Evolutionary conservation across 1,139 yeast genomes (phyloP), one percentile per base, ranked within the genome.

Genomic region (Magnusiomyces starmeri): DNA sequence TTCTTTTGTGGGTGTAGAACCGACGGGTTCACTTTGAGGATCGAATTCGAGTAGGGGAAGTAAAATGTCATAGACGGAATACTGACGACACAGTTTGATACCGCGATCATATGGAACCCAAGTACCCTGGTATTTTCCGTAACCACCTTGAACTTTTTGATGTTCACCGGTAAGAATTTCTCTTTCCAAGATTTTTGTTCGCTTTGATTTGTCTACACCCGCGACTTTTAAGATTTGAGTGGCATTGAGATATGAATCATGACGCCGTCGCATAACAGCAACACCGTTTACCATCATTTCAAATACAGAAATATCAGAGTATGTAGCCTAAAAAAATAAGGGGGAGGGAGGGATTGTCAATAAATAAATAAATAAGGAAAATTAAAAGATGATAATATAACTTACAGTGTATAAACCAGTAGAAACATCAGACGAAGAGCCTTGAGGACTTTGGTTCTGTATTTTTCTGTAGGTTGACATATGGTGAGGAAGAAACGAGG

Each of bases 141-240:
- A 87, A 0, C 96, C 97, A 46, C 96, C 97, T 69, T 89, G 96
- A 12, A 90, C 92, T 65, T 89, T 90, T 65, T 90, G 97, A 67
- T 88, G 96, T 41, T 74, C 74, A 27, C 95, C 95, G 1, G 82
- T 79, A 57, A 81, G 89, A n/a, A 90, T 87, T 64, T 89, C 97
- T 59, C 82, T 82, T 65, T 90, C 97, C 61, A 89, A 74, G 54
- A 89, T 80, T 61, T 89, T 82, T 7, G 96, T 86, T 54, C 97
- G 73, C 60, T 83, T 83, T 1, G 95, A 85, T 67, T 89, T 86
- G 56, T 94, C 94, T 53, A 86, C 80, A 51, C 88, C 85, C 34
- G 96, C 96, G 34, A 89, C 82, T 66, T 87, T 88, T 55, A 90
- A 74, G 27, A 90, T 83, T 65, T 90, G 97, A 1, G 97, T 88